Evolutionary conservation across 169 alveolate genomes (phyloP), one percentile per base, ranked within the genome.

Genomic region (Plasmodium malariae): DNA sequence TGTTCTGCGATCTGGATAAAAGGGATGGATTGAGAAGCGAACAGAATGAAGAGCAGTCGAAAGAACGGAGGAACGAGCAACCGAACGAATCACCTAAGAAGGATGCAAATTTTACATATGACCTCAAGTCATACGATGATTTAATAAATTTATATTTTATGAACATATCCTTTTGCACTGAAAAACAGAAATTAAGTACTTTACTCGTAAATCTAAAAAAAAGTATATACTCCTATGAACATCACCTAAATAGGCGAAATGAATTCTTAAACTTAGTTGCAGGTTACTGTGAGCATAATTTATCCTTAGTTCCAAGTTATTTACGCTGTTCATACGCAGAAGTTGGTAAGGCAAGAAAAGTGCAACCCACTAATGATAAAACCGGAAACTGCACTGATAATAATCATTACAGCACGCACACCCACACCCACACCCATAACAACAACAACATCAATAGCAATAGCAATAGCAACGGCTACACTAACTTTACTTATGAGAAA

Each of bases 91-190:
- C 26, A 24, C 43, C n/a, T n/a, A 26, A 19, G 4, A 3, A 11
- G 11, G 40, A 7, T 11, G 12, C 26, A 65, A 45, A 45, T 0
- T 43, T 43, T 32, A 26, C 24, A 17, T 43, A 32, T 19, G 65
- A 54, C 24, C 49, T 65, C 19, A 65, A 32, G 17, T 19, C 57
- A 32, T 2, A 65, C 49, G 74, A 65, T 26, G 74, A 65, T 43
- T 43, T 65, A 26, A 65, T 65, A 65, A 65, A 26, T 26, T 26
- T 65, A 19, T 65, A 65, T 32, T 65, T 65, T 65, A 36, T 65
- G 59, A 65, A 65, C 12, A 3, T 65, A 26, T 2, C 74, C 45
- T 65, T 65, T 65, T 65, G 74, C 49, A 32, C n/a, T 43, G 49
- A 65, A 14, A 65, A 32, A 19, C 2, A 28, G 74, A 36, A 65